These are phyloP conservation scores for Pelargonium citronellum DNA, from an alignment of 441 rosid genomes.

Conservation along the genomic window DNA sequence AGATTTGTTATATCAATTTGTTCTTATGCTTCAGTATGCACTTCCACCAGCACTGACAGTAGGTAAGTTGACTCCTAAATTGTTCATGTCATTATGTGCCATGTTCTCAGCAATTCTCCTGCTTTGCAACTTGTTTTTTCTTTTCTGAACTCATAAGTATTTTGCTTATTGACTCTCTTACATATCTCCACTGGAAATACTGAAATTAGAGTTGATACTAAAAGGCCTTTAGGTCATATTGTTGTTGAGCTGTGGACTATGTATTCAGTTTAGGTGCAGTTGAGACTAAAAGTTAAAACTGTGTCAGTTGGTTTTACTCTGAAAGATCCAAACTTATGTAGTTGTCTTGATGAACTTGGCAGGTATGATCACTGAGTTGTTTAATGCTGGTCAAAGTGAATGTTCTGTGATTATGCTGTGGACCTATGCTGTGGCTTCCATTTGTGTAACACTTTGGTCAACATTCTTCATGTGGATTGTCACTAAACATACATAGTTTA, in stretches of 20 bases:
- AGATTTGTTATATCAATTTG: conserved; percentile 27
- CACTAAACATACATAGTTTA: background rate
- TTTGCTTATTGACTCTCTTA: too few relatives aligned
- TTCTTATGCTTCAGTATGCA: conserved; percentile 32
- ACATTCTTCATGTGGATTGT: conserved; percentile 34
- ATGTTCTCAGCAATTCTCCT: too few relatives aligned
- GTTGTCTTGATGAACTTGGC: background rate
- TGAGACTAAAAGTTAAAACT: conserved; percentile 16
- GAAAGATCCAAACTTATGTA: too few relatives aligned
- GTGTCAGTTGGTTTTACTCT: background rate
- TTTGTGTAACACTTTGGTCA: conserved; percentile 35
- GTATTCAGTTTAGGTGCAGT: too few relatives aligned
- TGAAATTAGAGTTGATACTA: too few relatives aligned
- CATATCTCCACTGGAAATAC: too few relatives aligned
- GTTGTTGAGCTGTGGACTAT: too few relatives aligned
- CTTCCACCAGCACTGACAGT: conserved; percentile 29
- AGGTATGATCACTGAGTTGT: conserved; percentile 31
- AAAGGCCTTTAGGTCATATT: too few relatives aligned
- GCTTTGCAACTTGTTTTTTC: too few relatives aligned
- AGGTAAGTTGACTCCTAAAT: too few relatives aligned
- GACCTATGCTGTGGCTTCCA: conserved; percentile 31
- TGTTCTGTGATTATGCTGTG: conserved; percentile 37
- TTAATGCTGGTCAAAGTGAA: conserved; percentile 26
- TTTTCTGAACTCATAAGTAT: too few relatives aligned
- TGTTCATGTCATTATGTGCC: too few relatives aligned